phyloP scores from a whole-genome alignment of 805 yeast species.

The Hanseniaspora taiwanica region DNA sequence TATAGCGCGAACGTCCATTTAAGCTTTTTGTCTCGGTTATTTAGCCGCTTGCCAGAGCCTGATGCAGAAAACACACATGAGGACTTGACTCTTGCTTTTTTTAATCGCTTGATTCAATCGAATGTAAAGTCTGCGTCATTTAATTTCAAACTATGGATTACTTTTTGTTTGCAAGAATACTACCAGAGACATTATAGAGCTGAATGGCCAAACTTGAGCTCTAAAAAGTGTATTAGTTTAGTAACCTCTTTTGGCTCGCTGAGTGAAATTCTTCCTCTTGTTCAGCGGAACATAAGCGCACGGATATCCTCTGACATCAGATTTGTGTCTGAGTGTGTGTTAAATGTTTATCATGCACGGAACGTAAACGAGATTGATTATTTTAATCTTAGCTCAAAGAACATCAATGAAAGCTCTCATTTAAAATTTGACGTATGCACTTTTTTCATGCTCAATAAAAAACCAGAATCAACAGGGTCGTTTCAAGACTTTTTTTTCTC shows the following conservation, averaged over 20 bases:
- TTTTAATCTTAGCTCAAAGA: neutral
- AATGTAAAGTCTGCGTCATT: constrained; percentile 5
- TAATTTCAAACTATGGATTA: constrained; percentile 11
- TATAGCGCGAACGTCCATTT: constrained; percentile 5
- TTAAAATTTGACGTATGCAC: neutral
- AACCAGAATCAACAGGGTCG: neutral
- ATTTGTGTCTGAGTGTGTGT: neutral
- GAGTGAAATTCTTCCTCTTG: neutral
- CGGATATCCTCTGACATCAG: neutral
- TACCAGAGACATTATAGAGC: neutral
- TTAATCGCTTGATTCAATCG: constrained; percentile 5
- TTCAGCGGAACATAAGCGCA: neutral
- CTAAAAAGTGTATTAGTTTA: neutral
- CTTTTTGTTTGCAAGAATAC: constrained; percentile 7
- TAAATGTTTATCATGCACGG: neutral
- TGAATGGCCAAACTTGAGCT: neutral
- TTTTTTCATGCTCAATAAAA: neutral
- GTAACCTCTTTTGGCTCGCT: neutral
- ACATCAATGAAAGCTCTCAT: neutral
- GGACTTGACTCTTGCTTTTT: constrained; percentile 3
- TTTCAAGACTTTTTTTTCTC: constrained; percentile 1
- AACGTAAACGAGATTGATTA: neutral
- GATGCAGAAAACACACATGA: neutral
- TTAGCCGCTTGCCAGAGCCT: constrained; percentile 8
- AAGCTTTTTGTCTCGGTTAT: constrained; percentile 11